A percentile compares a stretch with the other conserved stretches of the same genome.
Conservation (phyloP, 169 alveolate genomes). For the Besnoitia besnoiti region DNA sequence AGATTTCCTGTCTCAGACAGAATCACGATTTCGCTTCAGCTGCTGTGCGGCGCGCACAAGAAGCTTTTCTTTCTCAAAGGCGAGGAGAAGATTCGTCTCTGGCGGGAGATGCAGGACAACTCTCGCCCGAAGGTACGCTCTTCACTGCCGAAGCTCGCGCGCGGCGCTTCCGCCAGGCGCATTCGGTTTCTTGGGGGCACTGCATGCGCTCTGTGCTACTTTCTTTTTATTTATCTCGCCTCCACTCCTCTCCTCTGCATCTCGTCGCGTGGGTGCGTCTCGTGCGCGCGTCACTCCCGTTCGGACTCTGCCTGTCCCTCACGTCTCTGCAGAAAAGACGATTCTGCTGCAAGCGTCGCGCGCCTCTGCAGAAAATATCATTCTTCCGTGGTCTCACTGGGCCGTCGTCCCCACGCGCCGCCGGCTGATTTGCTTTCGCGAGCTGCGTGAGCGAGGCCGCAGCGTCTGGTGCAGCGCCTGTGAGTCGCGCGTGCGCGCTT, state of each 20-base stretch:
- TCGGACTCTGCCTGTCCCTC: background rate
- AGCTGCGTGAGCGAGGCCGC: too few species aligned
- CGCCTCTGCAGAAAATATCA: too few species aligned
- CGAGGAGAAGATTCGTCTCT: conserved; percentile 70
- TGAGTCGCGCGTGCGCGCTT: too few species aligned
- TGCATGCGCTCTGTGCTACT: too few species aligned
- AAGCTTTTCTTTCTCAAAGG: conserved; percentile 72
- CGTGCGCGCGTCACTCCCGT: background rate
- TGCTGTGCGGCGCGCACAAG: conserved; percentile 71
- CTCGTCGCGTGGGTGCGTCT: background rate
- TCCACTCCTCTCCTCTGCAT: background rate
- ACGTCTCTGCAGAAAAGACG: too few species aligned
- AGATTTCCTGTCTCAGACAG: conserved; percentile 75
- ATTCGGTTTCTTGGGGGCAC: background rate
- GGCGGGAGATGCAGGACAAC: conserved; percentile 67
- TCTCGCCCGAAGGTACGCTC: conserved; percentile 18
- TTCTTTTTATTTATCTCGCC: background rate
- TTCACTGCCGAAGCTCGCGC: background rate
- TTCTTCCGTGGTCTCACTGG: too few species aligned
- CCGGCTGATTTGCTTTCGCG: too few species aligned
- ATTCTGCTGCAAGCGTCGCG: too few species aligned
- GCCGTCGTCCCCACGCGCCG: background rate
- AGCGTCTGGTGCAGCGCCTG: too few species aligned
- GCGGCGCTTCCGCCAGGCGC: background rate
- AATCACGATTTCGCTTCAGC: conserved; percentile 73